Conservation (phyloP, 192 early-diverging fungal species). For the Helicostylum pulchrum region DNA sequence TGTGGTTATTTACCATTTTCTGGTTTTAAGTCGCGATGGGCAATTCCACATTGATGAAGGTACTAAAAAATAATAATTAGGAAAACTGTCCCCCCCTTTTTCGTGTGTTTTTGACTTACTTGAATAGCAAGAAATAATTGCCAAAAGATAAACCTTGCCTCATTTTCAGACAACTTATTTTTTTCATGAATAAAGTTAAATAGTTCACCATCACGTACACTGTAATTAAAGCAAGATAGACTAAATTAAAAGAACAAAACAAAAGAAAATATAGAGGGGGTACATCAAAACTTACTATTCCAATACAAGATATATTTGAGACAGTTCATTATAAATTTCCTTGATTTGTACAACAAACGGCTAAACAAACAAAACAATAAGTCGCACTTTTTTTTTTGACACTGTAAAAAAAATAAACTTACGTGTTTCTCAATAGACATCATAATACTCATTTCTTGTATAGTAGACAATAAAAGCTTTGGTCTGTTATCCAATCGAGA, state of each 20-base stretch:
- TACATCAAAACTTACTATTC: conserved; percentile 18
- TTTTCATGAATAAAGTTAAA: conserved; percentile 87
- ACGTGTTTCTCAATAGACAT: conserved; percentile 22
- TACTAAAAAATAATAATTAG: conserved; percentile 48
- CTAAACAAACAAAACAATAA: background rate
- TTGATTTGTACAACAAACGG: conserved; percentile 18
- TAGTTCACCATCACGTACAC: conserved; percentile 84
- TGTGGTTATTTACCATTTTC: conserved; percentile 45
- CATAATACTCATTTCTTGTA: background rate
- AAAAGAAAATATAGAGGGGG: background rate
- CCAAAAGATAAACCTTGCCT: conserved; percentile 73
- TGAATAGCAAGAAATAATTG: conserved; percentile 77
- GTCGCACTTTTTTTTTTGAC: background rate
- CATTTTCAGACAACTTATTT: conserved; percentile 70
- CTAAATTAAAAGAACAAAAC: background rate
- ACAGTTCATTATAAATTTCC: conserved; percentile 10
- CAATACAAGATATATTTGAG: conserved; percentile 16
- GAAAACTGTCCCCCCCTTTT: background rate
- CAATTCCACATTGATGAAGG: conserved; percentile 76
- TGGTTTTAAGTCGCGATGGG: conserved; percentile 91
- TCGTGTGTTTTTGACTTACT: conserved; percentile 10
- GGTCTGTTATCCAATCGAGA: background rate
- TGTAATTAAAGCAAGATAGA: conserved; percentile 16
- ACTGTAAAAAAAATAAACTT: background rate
- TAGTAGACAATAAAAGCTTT: conserved; percentile 3